Evolutionary conservation across 164 flowering plant genomes (phyloP).

Genomic region (Echeveria elegans): DNA sequence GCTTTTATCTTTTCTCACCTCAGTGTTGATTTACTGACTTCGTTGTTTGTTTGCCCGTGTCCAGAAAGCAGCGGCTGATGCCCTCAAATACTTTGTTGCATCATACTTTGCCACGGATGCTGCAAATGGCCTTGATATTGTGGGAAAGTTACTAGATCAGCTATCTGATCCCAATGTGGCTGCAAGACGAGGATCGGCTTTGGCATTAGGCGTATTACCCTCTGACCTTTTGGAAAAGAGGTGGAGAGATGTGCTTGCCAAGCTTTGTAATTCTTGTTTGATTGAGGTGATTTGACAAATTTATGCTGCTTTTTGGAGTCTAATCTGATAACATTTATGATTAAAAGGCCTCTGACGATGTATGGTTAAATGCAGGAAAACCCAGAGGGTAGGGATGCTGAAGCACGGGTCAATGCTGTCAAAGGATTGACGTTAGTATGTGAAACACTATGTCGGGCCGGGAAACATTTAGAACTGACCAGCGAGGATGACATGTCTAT

Average conservation of each 20-base stretch:
- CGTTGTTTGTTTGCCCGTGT: slow-evolving; percentile 7
- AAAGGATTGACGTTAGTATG: slow-evolving; percentile 78
- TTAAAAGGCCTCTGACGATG: neutral
- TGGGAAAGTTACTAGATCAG: slow-evolving; percentile 50
- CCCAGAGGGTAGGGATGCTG: slow-evolving; percentile 86
- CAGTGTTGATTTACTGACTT: neutral
- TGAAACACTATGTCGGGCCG: slow-evolving; percentile 49
- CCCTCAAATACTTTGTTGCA: slow-evolving; percentile 54
- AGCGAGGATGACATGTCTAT: slow-evolving; percentile 40
- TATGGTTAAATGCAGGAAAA: slow-evolving; percentile 43
- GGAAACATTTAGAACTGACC: slow-evolving; percentile 17
- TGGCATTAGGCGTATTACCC: slow-evolving; percentile 80
- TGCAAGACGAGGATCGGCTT: slow-evolving; percentile 84
- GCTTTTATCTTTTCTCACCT: neutral
- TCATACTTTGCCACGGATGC: slow-evolving; percentile 35
- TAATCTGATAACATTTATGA: neutral
- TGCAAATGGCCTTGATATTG: slow-evolving; percentile 27
- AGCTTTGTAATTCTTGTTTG: slow-evolving; percentile 62
- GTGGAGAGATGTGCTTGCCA: slow-evolving; percentile 62
- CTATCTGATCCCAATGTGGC: slow-evolving; percentile 79
- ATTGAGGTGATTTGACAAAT: slow-evolving; percentile 52
- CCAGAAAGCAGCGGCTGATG: slow-evolving; percentile 81
- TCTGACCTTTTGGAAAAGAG: slow-evolving; percentile 39
- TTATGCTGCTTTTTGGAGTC: neutral
- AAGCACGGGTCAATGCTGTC: slow-evolving; percentile 93